Evolutionary conservation across 1,139 yeast genomes (phyloP).

Genomic region (Eremothecium cymbalariae): DNA sequence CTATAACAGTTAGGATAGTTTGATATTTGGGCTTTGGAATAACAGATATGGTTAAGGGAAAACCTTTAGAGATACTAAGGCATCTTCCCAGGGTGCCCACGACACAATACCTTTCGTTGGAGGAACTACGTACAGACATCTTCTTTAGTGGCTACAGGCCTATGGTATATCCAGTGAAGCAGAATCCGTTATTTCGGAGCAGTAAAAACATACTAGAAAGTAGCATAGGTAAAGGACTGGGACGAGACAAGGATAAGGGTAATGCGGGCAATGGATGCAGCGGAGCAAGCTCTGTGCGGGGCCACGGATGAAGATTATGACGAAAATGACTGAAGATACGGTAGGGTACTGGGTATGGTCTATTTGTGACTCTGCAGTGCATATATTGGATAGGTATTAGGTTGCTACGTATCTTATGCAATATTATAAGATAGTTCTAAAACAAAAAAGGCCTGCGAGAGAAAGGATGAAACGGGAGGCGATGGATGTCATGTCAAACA

Average conservation of each 20-base stretch:
- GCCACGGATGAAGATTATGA: too few relatives aligned
- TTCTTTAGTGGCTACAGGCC: conserved; percentile 31
- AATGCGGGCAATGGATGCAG: conserved; percentile 5
- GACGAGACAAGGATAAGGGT: conserved; percentile 8
- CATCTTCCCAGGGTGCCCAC: conserved; percentile 29
- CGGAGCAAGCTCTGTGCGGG: conserved; percentile 21
- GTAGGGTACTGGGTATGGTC: too few relatives aligned
- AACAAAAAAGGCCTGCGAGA: too few relatives aligned
- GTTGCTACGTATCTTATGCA: too few relatives aligned
- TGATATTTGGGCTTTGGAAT: too few relatives aligned
- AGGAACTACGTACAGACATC: conserved; percentile 25
- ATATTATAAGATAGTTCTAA: too few relatives aligned
- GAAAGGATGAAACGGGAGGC: too few relatives aligned
- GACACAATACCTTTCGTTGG: conserved; percentile 25
- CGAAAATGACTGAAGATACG: too few relatives aligned
- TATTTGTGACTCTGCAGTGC: too few relatives aligned
- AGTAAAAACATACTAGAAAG: conserved; percentile 9
- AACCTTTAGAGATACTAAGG: conserved; percentile 16
- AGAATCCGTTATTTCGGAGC: conserved; percentile 26
- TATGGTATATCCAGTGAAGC: conserved; percentile 27
- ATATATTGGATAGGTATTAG: too few relatives aligned
- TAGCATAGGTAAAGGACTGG: conserved; percentile 1
- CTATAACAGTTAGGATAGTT: too few relatives aligned
- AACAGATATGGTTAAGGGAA: conserved; percentile 9
- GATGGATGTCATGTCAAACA: too few relatives aligned